Percentiles rank a stretch among this genome's conserved stretches.
These are phyloP conservation scores for Chenopodium quinoa DNA, from an alignment of 148 eudicot species.

Conservation along the genomic window DNA sequence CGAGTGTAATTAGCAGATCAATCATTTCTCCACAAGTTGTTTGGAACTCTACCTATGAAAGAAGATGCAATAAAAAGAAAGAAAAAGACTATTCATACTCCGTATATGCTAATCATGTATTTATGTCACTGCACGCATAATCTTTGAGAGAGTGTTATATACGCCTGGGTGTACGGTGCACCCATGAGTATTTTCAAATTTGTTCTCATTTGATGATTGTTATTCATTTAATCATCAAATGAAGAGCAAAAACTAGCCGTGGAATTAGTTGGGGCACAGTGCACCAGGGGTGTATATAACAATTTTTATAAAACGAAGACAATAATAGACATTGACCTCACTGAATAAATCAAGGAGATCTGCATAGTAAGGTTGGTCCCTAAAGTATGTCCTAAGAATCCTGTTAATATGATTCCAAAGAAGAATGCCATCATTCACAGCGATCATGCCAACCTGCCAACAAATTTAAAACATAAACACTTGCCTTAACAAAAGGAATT, in stretches of 20 bases:
- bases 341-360: slow-evolving; percentile 75
- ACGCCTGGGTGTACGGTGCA: no score
- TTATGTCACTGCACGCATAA: not conserved
- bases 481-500: not conserved
- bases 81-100: no score
- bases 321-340: slow-evolving; percentile 45
- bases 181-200: no score
- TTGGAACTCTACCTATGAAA: slow-evolving; percentile 68
- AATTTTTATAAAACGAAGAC: not conserved
- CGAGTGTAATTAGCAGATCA: slow-evolving; percentile 69
- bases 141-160: no score
- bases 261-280: no score
- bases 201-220: no score
- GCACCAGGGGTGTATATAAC: no score
- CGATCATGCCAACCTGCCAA: slow-evolving; percentile 81
- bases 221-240: no score
- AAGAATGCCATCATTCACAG: slow-evolving; percentile 67
- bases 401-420: slow-evolving; percentile 79
- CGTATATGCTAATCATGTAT: no score
- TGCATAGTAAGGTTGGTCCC: slow-evolving; percentile 65
- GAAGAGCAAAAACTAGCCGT: no score
- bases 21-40: slow-evolving; percentile 91
- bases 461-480: not conserved
- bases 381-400: slow-evolving; percentile 71
- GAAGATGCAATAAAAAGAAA: not conserved